Evolutionary conservation across 495 filamentous ascomycete genomes (phyloP).

Genomic region (Tetracladium marchalianum): DNA sequence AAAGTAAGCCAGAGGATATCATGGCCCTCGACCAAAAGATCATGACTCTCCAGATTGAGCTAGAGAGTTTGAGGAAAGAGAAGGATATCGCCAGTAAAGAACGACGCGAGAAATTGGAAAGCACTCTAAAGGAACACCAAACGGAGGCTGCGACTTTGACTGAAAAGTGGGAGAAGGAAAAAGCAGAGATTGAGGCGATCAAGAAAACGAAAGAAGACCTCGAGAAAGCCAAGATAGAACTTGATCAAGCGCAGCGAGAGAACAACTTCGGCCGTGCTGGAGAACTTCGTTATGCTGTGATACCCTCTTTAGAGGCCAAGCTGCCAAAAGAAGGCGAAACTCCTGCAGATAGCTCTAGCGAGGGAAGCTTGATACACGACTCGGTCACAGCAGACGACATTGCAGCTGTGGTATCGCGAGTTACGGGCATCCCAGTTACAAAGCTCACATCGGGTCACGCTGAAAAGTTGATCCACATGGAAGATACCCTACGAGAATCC

Average conservation of each 20-base stretch:
- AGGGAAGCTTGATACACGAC: slow-evolving; percentile 65
- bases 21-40: slow-evolving; percentile 85
- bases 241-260: slow-evolving; percentile 79
- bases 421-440: slow-evolving; percentile 84
- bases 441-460: slow-evolving; percentile 89
- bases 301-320: slow-evolving; percentile 68
- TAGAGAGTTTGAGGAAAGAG: slow-evolving; percentile 92
- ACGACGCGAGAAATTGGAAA: slow-evolving; percentile 75
- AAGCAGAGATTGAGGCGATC: slow-evolving; percentile 69
- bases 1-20: slow-evolving; percentile 92
- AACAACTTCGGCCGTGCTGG: slow-evolving; percentile 87
- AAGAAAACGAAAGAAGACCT: slow-evolving; percentile 79
- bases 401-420: slow-evolving; percentile 76
- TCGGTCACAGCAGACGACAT: slow-evolving; percentile 92
- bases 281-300: slow-evolving; percentile 76
- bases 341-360: slow-evolving; percentile 22
- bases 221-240: slow-evolving; percentile 72
- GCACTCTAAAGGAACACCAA: slow-evolving; percentile 61
- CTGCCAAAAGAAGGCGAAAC: slow-evolving; percentile 65
- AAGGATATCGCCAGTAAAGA: slow-evolving; percentile 81
- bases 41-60: slow-evolving; percentile 94
- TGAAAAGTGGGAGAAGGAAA: slow-evolving; percentile 83
- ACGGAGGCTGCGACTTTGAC: slow-evolving; percentile 57
- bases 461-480: slow-evolving; percentile 89
- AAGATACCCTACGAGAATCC: slow-evolving; percentile 74